phyloP scores from a whole-genome alignment of 2,329 filamentous ascomycete species.

The Herpotrichia juniperi region DNA sequence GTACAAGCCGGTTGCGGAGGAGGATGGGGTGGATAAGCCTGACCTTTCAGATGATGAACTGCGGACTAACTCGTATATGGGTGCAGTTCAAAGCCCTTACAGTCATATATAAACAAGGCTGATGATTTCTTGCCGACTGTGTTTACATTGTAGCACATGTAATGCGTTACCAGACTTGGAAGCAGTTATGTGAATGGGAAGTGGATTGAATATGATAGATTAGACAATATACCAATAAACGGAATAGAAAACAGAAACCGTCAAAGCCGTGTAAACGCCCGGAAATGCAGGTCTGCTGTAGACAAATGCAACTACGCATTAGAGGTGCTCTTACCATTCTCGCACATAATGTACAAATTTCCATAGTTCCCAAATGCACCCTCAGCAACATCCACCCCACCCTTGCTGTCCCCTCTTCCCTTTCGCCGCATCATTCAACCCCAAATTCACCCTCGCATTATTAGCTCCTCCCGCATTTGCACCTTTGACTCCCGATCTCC shows the following conservation, averaged over 20 bases:
- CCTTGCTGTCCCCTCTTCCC: constrained; percentile 38
- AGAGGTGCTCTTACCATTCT: neutral
- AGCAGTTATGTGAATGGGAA: no score
- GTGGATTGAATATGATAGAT: neutral
- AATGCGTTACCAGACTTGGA: no score
- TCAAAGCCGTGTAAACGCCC: neutral
- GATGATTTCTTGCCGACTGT: no score
- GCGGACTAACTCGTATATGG: no score
- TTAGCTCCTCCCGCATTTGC: constrained; percentile 56
- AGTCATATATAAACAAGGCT: no score
- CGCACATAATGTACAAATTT: neutral
- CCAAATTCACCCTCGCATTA: constrained; percentile 51
- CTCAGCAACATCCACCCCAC: constrained; percentile 40
- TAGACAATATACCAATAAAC: neutral
- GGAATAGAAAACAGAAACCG: neutral
- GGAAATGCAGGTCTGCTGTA: neutral
- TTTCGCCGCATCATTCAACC: constrained; percentile 48
- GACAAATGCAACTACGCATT: neutral
- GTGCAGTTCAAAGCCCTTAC: no score
- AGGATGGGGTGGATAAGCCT: no score
- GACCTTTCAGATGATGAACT: no score
- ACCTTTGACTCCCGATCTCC: constrained; percentile 87
- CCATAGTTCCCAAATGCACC: neutral
- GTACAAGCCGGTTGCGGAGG: no score
- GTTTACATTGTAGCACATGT: no score